Evolutionary conservation across 805 yeast species (phyloP), one percentile per base, ranked within the genome.

Genomic region (Teunomyces cretensis): DNA sequence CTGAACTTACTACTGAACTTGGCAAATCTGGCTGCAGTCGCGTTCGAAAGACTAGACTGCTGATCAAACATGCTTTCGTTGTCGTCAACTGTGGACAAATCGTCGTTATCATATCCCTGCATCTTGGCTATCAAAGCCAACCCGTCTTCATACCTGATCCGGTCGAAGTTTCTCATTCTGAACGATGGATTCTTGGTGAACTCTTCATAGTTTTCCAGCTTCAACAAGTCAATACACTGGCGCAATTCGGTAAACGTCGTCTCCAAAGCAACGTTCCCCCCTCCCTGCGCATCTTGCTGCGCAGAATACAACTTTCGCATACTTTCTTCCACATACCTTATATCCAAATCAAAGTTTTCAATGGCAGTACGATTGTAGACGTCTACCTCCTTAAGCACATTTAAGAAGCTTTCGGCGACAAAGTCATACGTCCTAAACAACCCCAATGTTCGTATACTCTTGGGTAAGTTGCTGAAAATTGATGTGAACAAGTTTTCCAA

Each of bases 401-500:
- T 74, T 49, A 86, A 70, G 61, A 92, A 80, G 49, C 83, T 80
- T 33, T 83, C 79, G 0, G 95, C 83, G 48, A 94, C 77, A 51
- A 86, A 83, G 67, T 91, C 98, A 61, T 88, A 88, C 22, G 92
- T 89, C 58, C 96, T 79, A 52, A 89, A 83, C 48, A 91, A 77
- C n/a, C 95, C 79, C 48, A 90, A 68, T 2, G 92, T 83, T 53
- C 87, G 80, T 46, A 92, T 83, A 4, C 86, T 78, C 37, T 76
- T 76, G 0, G 98, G 97, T 39, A 94, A 72, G 47, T 86, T 86
- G 9, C 86, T 83, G 54, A 94, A 80, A 12, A 95, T 89, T 1
- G 96, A 84, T 42, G 84, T 81, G 60, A 92, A 89, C 76, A 91
- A 79, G 65, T 88, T 88, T 51, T 86, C 87, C 58, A 92, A 74